These are phyloP conservation scores for Dictyostelium discoideum DNA, from an alignment of 78 protist species.

Conservation along the genomic window DNA sequence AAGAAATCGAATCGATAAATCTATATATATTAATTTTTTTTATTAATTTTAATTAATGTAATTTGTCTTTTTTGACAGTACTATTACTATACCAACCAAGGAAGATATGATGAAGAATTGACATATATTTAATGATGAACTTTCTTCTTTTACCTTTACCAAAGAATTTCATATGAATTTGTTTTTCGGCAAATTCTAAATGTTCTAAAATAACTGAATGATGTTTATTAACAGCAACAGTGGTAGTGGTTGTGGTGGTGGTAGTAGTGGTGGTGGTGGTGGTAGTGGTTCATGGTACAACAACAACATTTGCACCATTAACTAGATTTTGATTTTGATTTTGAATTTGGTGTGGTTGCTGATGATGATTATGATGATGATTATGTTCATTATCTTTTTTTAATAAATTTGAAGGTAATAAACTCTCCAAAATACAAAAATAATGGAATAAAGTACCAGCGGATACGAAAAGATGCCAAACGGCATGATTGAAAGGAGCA, in stretches of 20 bases:
- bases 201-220: slow-evolving; percentile 54
- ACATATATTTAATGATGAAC: slow-evolving; percentile 67
- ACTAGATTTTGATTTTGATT: not conserved
- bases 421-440: slow-evolving; percentile 64
- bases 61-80: not conserved
- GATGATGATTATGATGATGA: not conserved
- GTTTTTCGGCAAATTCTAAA: slow-evolving; percentile 65
- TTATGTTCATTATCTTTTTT: not conserved
- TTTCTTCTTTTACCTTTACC: slow-evolving; percentile 30
- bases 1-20: not conserved
- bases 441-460: slow-evolving; percentile 71
- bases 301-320: not conserved
- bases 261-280: not conserved
- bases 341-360: too few species aligned
- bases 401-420: slow-evolving; percentile 19
- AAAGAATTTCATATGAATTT: slow-evolving; percentile 52
- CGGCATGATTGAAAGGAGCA: slow-evolving; percentile 55
- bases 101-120: not conserved
- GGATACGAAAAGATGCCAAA: slow-evolving; percentile 68
- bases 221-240: not conserved
- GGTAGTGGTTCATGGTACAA: not conserved
- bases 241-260: not conserved
- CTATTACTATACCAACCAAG: slow-evolving; percentile 38
- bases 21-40: not conserved
- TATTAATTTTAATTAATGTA: not conserved